Percentiles rank a stretch among this genome's conserved stretches.
phyloP scores from a whole-genome alignment of 331 rosid species.

The Pyracantha coccinea region DNA sequence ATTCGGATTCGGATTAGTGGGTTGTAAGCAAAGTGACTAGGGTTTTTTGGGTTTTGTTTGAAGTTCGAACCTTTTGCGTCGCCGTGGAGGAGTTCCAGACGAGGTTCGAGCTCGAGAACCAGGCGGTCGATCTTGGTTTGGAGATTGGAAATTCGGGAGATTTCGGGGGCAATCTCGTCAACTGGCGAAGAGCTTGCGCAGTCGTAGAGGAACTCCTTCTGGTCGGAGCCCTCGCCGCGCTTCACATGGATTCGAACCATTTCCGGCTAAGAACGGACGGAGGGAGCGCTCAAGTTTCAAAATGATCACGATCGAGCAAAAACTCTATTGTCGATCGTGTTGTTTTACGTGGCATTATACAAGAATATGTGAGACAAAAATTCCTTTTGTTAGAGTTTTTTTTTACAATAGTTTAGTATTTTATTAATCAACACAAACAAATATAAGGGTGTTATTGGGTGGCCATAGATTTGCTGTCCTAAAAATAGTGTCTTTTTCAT shows the following conservation, averaged over 20 bases:
- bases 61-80: conserved; percentile 13
- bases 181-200: not conserved
- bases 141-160: conserved; percentile 12
- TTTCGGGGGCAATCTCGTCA: conserved; percentile 12
- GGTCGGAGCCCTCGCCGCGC: conserved; percentile 5
- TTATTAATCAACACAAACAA: no score
- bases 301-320: no score
- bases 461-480: no score
- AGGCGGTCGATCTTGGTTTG: conserved; percentile 18
- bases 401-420: no score
- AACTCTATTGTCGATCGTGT: no score
- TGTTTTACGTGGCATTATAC: no score
- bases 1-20: not conserved
- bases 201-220: conserved; percentile 9
- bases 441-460: no score
- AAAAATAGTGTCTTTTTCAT: no score
- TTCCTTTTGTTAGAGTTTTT: no score
- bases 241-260: conserved; percentile 20
- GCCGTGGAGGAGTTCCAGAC: conserved; percentile 5
- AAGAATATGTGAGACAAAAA: no score
- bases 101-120: conserved; percentile 12
- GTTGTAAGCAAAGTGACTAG: not conserved
- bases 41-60: not conserved
- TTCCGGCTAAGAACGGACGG: not conserved
- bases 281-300: not conserved